Percentiles rank a stretch among this genome's conserved stretches.
Evolutionary conservation across 441 rosid species (phyloP).

Genomic region (Mallotus japonicus): DNA sequence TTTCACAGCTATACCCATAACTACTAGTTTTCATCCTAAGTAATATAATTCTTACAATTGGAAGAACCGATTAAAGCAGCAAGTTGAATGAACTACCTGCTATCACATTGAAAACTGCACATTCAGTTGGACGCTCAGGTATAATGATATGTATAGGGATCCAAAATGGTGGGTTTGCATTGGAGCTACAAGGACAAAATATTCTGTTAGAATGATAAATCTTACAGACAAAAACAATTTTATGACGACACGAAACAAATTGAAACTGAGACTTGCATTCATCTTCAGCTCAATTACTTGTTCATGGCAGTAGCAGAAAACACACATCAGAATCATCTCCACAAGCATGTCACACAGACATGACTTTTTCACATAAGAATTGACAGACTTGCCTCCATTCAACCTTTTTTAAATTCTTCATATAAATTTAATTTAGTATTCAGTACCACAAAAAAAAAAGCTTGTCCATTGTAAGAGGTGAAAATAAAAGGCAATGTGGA

Average conservation of each 20-base stretch:
- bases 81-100: constrained; percentile 61
- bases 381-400: too few species aligned
- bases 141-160: constrained; percentile 95
- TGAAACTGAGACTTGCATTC: not conserved
- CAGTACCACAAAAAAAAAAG: too few species aligned
- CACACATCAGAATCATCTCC: not conserved
- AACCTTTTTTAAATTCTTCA: too few species aligned
- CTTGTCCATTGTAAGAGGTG: too few species aligned
- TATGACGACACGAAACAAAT: not conserved
- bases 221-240: not conserved
- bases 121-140: constrained; percentile 97
- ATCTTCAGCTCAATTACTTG: constrained; percentile 6
- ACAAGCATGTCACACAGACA: not conserved
- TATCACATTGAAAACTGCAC: constrained; percentile 84
- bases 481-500: too few species aligned
- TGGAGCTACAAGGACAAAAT: constrained; percentile 56
- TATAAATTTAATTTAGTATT: too few species aligned
- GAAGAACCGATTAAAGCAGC: not conserved
- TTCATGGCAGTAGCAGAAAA: not conserved
- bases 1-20: not conserved
- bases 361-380: too few species aligned
- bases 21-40: not conserved
- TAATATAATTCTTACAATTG: not conserved
- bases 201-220: constrained; percentile 5
- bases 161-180: constrained; percentile 94